Conservation (phyloP, 306 rosid species). For the Arachis stenosperma region DNA sequence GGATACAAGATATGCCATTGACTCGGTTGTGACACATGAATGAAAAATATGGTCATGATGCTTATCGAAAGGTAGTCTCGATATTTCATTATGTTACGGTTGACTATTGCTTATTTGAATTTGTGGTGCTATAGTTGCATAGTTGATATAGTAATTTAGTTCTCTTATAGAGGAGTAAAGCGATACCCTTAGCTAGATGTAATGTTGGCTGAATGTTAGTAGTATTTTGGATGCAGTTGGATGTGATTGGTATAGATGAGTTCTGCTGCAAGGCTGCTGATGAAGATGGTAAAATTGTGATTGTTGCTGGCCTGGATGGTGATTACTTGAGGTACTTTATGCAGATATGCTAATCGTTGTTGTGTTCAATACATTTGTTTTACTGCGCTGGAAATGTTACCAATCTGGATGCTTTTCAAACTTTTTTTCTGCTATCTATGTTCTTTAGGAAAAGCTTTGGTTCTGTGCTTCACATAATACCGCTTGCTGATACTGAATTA, state of each 20-base stretch:
- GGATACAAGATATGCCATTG: constrained; percentile 76
- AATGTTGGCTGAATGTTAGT: background rate
- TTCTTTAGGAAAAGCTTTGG: constrained; percentile 82
- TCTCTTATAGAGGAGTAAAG: too few relatives aligned
- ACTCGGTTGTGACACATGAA: constrained; percentile 82
- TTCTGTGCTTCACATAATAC: constrained; percentile 73
- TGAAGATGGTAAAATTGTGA: constrained; percentile 75
- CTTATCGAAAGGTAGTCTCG: constrained; percentile 62
- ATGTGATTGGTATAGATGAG: constrained; percentile 90
- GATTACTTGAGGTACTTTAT: constrained; percentile 72
- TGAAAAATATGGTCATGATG: constrained; percentile 63
- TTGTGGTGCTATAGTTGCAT: background rate
- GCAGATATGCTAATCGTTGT: background rate
- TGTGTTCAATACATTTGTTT: background rate
- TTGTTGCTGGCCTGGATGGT: constrained; percentile 89
- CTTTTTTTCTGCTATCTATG: constrained; percentile 28
- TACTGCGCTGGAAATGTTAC: too few relatives aligned
- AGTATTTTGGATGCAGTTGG: constrained; percentile 52
- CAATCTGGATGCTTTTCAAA: background rate
- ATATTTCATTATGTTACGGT: background rate
- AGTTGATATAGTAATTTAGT: too few relatives aligned
- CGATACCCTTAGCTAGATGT: background rate
- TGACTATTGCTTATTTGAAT: background rate
- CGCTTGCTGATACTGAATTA: constrained; percentile 82
- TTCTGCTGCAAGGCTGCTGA: constrained; percentile 86